These are phyloP conservation scores for Puccinellia tenuiflora DNA, from an alignment of 176 grass and related monocot genomes.

Conservation along the genomic window DNA sequence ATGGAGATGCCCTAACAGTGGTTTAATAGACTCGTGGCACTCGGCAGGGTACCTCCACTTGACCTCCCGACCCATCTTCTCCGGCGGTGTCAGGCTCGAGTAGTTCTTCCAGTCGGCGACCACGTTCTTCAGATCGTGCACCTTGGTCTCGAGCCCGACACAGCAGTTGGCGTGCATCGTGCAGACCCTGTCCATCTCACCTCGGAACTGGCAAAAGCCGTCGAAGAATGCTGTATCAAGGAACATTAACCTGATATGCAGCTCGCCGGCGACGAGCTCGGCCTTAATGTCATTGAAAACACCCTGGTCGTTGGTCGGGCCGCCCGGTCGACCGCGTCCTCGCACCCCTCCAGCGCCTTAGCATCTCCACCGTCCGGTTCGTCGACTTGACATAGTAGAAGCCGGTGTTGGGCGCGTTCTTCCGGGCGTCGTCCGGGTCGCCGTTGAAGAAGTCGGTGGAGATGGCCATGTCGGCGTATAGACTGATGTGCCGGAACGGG, in stretches of 20 bases:
- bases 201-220: conserved; percentile 37
- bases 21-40: neutral
- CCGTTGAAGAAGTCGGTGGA: conserved; percentile 38
- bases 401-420: conserved; percentile 36
- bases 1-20: neutral
- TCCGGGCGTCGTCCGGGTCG: neutral
- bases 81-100: neutral
- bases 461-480: conserved; percentile 30
- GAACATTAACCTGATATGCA: conserved; percentile 26
- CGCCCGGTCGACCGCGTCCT: neutral
- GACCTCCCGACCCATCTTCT: neutral
- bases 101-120: conserved; percentile 47
- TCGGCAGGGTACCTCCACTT: conserved; percentile 12
- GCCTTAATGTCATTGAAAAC: conserved; percentile 39
- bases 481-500: conserved; percentile 41
- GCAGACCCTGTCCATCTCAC: conserved; percentile 19
- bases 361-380: conserved; percentile 22
- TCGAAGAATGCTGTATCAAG: conserved; percentile 37
- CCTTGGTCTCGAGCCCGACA: conserved; percentile 35
- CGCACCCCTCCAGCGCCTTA: conserved; percentile 34
- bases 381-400: conserved; percentile 46
- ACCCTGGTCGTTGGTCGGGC: conserved; percentile 22
- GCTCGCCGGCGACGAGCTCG: neutral
- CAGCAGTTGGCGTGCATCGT: conserved; percentile 69
- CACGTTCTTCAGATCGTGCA: conserved; percentile 33